Percentiles rank a stretch among this genome's conserved stretches.
These are phyloP conservation scores for Mucor lusitanicus DNA, from an alignment of 371 early-diverging fungal genomes.

Conservation along the genomic window DNA sequence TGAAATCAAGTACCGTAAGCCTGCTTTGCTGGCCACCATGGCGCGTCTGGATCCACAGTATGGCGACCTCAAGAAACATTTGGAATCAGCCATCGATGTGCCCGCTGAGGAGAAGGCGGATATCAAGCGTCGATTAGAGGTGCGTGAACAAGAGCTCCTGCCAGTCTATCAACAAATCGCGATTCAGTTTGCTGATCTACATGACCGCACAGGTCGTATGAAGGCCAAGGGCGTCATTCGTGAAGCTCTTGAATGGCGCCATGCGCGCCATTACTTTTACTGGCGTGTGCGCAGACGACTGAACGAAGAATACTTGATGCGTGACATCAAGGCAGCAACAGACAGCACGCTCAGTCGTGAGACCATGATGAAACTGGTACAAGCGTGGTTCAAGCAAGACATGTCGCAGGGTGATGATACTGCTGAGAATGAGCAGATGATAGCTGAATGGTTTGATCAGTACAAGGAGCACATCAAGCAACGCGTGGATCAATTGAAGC, in stretches of 20 bases:
- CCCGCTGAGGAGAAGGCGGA: conserved; percentile 55
- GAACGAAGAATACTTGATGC: conserved; percentile 61
- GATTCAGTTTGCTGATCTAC: conserved; percentile 95
- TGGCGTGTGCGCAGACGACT: conserved; percentile 88
- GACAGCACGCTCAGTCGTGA: neutral
- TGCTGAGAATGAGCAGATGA: neutral
- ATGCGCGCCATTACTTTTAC: conserved; percentile 90
- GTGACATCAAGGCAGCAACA: neutral
- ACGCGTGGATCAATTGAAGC: neutral
- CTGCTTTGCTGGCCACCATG: conserved; percentile 89
- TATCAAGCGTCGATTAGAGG: conserved; percentile 71
- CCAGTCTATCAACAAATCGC: conserved; percentile 94
- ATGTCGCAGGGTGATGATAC: neutral
- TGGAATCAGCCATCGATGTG: conserved; percentile 48
- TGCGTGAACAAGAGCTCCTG: conserved; percentile 83
- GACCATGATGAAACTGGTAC: neutral
- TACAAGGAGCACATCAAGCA: neutral
- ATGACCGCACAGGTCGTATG: conserved; percentile 97
- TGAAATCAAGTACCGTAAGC: conserved; percentile 97
- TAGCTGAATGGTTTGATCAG: conserved; percentile 6
- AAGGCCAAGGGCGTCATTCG: conserved; percentile 90
- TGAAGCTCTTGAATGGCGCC: conserved; percentile 78
- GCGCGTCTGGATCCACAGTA: conserved; percentile 86
- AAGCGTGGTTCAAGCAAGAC: conserved; percentile 5
- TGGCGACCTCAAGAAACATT: conserved; percentile 67